Conservation (phyloP, 345 rosid genomes). For the Populus davidiana region DNA sequence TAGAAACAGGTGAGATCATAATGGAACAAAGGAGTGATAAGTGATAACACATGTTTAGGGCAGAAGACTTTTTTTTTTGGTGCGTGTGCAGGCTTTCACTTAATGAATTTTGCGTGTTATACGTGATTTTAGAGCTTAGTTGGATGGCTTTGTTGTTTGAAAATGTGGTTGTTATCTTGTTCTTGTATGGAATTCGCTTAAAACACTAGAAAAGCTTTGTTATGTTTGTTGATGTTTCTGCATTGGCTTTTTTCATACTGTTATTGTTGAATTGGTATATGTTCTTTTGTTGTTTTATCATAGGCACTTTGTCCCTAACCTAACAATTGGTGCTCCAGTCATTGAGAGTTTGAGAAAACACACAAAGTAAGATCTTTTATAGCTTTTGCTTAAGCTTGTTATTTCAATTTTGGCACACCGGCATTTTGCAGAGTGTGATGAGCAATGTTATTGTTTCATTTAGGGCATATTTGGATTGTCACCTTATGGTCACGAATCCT, state of each 20-base stretch:
- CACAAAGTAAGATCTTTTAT: conserved; percentile 47
- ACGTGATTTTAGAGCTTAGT: not conserved
- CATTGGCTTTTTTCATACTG: not conserved
- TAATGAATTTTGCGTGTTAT: not conserved
- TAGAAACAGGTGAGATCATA: too few relatives aligned
- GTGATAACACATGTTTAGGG: not conserved
- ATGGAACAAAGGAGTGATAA: too few relatives aligned
- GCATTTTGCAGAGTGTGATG: not conserved
- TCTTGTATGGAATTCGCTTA: not conserved
- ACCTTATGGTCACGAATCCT: conserved; percentile 89
- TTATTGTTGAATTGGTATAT: not conserved
- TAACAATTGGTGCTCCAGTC: conserved; percentile 85
- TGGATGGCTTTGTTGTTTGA: too few relatives aligned
- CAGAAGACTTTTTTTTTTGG: not conserved
- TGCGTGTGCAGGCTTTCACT: not conserved
- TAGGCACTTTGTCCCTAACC: conserved; percentile 88
- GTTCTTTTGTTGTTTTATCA: conserved; percentile 10
- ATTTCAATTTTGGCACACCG: not conserved
- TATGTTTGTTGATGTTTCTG: not conserved
- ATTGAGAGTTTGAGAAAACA: conserved; percentile 89
- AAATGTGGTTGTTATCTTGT: not conserved
- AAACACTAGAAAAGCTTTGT: not conserved
- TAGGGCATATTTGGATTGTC: conserved; percentile 94
- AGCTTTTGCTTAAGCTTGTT: not conserved
- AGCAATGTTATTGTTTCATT: conserved; percentile 1